These are phyloP conservation scores for Lindgomyces ingoldianus DNA, from an alignment of 495 filamentous ascomycete genomes.

Conservation along the genomic window DNA sequence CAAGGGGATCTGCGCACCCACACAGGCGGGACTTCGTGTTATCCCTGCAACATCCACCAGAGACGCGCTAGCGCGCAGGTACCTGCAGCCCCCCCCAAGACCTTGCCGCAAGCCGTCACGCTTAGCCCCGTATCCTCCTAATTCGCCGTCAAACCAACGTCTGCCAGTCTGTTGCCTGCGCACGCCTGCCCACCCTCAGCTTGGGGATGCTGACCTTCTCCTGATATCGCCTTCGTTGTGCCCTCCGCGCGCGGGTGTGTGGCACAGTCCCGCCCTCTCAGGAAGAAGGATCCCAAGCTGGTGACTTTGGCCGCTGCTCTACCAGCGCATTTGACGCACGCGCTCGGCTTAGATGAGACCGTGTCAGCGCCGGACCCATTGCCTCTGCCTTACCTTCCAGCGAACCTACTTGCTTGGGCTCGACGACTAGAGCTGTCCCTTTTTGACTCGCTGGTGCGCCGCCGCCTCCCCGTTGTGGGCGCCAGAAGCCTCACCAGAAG, in stretches of 20 bases:
- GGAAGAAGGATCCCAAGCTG: no score
- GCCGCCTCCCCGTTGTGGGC: constrained; percentile 10
- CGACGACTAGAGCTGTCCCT: neutral
- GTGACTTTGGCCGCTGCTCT: no score
- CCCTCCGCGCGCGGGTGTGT: neutral
- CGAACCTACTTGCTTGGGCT: neutral
- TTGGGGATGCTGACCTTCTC: no score
- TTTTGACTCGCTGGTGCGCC: constrained; percentile 24
- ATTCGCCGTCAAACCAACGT: constrained; percentile 15
- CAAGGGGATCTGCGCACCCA: no score
- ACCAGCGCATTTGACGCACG: constrained; percentile 7
- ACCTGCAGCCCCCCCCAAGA: neutral
- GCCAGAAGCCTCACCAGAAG: constrained; percentile 5
- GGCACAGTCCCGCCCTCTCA: no score
- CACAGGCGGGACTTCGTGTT: constrained; percentile 3
- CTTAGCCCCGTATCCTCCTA: neutral
- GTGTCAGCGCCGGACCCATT: constrained; percentile 18
- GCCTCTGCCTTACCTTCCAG: neutral
- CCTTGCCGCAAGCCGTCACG: constrained; percentile 16
- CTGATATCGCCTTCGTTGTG: neutral
- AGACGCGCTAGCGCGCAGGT: no score
- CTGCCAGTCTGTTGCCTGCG: constrained; percentile 7
- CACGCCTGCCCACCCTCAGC: no score
- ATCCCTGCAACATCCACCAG: constrained; percentile 1
- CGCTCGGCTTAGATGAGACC: constrained; percentile 28